Evolutionary conservation across 108 stramenopile species (phyloP).

Genomic region (Conticribra guillardii): DNA sequence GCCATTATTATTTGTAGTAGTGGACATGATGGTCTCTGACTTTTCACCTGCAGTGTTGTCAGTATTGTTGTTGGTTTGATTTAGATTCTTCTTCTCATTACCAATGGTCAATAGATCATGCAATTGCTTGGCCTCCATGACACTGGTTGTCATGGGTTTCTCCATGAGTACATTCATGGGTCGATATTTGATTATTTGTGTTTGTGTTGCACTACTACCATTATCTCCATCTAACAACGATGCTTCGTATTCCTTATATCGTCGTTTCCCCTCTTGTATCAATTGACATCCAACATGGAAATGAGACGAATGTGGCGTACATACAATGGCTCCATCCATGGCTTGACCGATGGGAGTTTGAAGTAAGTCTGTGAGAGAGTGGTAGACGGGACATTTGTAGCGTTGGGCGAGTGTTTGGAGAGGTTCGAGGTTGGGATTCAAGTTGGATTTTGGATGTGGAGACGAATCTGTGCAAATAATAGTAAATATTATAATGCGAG

Average conservation of each 20-base stretch:
- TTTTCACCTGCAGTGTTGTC: too few species aligned
- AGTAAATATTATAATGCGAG: too few species aligned
- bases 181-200: conserved; percentile 1
- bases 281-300: conserved; percentile 49
- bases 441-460: conserved; percentile 54
- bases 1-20: too few species aligned
- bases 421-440: conserved; percentile 59
- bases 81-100: background rate
- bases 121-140: conserved; percentile 56
- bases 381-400: conserved; percentile 53
- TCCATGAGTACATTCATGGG: conserved; percentile 73
- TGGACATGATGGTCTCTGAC: too few species aligned
- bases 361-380: conserved; percentile 56
- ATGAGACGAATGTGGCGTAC: conserved; percentile 76
- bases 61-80: too few species aligned
- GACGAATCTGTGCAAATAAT: conserved; percentile 9
- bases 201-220: background rate
- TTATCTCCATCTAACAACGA: background rate
- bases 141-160: conserved; percentile 78
- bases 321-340: conserved; percentile 68
- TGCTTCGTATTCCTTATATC: conserved; percentile 27
- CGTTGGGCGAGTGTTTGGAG: conserved; percentile 44
- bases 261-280: conserved; percentile 41
- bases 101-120: conserved; percentile 29
- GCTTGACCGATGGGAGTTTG: conserved; percentile 26